Conservation (phyloP, 768 basidiomycete genomes). For the Boletus rufocinnamomeus region DNA sequence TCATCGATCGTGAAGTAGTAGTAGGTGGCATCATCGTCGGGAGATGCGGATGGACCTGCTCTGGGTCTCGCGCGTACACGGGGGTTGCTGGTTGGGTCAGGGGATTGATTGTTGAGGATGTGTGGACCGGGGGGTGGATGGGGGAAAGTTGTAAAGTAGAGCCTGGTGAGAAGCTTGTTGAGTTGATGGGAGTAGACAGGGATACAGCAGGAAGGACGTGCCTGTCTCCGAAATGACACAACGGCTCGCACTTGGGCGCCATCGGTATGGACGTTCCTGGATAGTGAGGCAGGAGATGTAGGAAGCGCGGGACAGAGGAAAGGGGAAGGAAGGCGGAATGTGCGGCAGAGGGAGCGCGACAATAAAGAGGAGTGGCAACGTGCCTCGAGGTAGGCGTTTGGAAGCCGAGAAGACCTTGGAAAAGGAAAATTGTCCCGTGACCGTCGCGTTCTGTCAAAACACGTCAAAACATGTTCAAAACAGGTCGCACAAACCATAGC, state of each 20-base stretch:
- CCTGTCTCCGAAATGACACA: constrained; percentile 82
- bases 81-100: constrained; percentile 56
- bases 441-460: constrained; percentile 36
- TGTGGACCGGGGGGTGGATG: constrained; percentile 70
- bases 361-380: constrained; percentile 30
- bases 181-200: constrained; percentile 9
- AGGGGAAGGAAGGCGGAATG: constrained; percentile 7
- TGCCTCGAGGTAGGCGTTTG: constrained; percentile 32
- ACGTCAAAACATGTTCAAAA: constrained; percentile 25
- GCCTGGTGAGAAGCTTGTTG: constrained; percentile 42
- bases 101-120: constrained; percentile 58
- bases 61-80: constrained; percentile 60
- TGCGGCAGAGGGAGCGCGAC: constrained; percentile 22
- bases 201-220: constrained; percentile 32
- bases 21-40: constrained; percentile 75
- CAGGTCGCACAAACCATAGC: constrained; percentile 16
- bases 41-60: constrained; percentile 61
- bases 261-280: constrained; percentile 27
- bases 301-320: constrained; percentile 4
- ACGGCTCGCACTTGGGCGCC: constrained; percentile 63
- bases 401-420: constrained; percentile 28
- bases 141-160: constrained; percentile 89
- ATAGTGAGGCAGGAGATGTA: constrained; percentile 10
- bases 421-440: constrained; percentile 40
- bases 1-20: constrained; percentile 95